Evolutionary conservation across 2,329 filamentous ascomycete genomes (phyloP).

Genomic region (Claviceps africana): DNA sequence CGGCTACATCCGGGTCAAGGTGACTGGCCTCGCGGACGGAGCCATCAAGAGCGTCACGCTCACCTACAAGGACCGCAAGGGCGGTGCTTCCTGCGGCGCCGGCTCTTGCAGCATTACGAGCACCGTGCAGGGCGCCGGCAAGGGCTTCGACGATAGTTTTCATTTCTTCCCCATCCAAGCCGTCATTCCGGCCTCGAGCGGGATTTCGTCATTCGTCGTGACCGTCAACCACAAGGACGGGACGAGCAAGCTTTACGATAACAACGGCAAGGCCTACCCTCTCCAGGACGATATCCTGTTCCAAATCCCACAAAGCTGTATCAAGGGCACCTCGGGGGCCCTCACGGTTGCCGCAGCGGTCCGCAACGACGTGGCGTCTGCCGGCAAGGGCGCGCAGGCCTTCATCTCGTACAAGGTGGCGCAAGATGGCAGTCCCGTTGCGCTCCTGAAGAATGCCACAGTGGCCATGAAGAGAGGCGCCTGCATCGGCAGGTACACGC

Average conservation of each 20-base stretch:
- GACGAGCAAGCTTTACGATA: conserved; percentile 32
- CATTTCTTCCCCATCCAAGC: conserved; percentile 35
- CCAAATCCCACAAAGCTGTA: conserved; percentile 43
- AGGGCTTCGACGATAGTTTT: conserved; percentile 48
- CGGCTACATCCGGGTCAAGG: conserved; percentile 43
- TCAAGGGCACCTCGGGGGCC: conserved; percentile 27
- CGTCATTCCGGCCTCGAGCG: conserved; percentile 39
- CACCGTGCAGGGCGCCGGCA: conserved; percentile 31
- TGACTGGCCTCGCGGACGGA: conserved; percentile 29
- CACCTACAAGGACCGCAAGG: conserved; percentile 41
- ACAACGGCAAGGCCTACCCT: conserved; percentile 42
- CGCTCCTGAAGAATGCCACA: conserved; percentile 23
- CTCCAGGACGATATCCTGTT: conserved; percentile 41
- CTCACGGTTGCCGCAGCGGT: conserved; percentile 33
- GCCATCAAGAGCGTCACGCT: conserved; percentile 34
- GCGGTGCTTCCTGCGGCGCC: conserved; percentile 29
- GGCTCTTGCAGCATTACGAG: conserved; percentile 30
- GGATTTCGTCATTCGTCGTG: conserved; percentile 49
- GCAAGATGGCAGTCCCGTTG: conserved; percentile 27
- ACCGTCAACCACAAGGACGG: conserved; percentile 35
- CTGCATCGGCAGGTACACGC: conserved; percentile 34
- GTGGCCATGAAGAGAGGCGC: conserved; percentile 27
- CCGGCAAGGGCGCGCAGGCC: conserved; percentile 25
- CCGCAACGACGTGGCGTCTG: conserved; percentile 31
- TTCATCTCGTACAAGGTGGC: conserved; percentile 29